These are phyloP conservation scores for Penicillium odoratum DNA, from an alignment of 495 filamentous ascomycete species.

Conservation along the genomic window DNA sequence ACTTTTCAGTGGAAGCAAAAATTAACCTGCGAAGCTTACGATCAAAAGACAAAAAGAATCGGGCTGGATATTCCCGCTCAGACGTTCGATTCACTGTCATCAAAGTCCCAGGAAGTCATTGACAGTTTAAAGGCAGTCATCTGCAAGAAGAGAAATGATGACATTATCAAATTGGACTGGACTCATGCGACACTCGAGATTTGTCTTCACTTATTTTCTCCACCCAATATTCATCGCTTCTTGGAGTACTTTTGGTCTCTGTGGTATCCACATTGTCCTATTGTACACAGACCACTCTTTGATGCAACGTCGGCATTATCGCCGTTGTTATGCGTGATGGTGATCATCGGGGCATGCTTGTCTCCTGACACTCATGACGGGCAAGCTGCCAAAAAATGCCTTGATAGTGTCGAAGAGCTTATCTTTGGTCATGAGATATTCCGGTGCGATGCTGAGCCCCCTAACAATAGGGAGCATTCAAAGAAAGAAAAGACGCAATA, in stretches of 20 bases:
- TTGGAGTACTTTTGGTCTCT: constrained; percentile 1
- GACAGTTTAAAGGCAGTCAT: constrained; percentile 13
- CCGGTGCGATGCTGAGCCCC: neutral
- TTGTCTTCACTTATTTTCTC: neutral
- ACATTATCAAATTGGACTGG: constrained; percentile 16
- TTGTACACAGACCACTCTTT: constrained; percentile 1
- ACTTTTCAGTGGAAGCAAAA: constrained; percentile 22
- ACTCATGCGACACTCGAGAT: neutral
- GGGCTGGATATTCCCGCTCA: neutral
- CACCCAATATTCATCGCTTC: neutral
- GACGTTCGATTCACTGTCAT: constrained; percentile 4
- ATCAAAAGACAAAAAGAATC: neutral
- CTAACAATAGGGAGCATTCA: neutral
- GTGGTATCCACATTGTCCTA: constrained; percentile 8
- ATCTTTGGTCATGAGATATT: constrained; percentile 4
- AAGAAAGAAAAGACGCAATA: neutral
- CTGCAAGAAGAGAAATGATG: constrained; percentile 9
- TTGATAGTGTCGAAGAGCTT: constrained; percentile 3
- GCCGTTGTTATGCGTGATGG: neutral
- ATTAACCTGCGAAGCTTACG: constrained; percentile 11
- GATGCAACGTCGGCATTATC: neutral
- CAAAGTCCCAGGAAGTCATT: constrained; percentile 18
- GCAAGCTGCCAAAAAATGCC: neutral
- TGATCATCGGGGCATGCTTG: neutral
- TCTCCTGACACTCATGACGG: neutral